Evolutionary conservation across 306 rosid genomes (phyloP).

Genomic region (Lathyrus tuberosus): DNA sequence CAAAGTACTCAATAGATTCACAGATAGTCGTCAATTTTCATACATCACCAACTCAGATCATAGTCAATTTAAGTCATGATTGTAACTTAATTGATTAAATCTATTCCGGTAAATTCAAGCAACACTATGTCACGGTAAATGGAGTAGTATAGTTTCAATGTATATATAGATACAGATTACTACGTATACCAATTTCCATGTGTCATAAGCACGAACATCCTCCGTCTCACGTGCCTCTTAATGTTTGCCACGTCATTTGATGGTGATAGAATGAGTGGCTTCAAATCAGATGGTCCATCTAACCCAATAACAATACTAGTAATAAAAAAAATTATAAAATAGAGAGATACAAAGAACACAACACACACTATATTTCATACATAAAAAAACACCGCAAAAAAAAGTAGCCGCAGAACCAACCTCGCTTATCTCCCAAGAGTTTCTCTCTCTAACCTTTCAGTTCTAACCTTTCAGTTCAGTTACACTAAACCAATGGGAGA

Average conservation of each 20-base stretch:
- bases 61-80: background rate
- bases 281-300: conserved; percentile 49
- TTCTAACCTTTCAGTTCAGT: conserved; percentile 1
- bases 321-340: background rate
- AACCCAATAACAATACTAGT: background rate
- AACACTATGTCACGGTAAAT: background rate
- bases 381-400: background rate
- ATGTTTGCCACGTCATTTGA: conserved; percentile 59
- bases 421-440: background rate
- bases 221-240: conserved; percentile 63
- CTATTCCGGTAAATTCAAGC: conserved; percentile 27
- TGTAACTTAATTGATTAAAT: background rate
- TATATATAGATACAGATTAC: too few species aligned
- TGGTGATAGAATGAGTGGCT: conserved; percentile 40
- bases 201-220: conserved; percentile 40
- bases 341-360: background rate
- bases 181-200: conserved; percentile 31
- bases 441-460: background rate
- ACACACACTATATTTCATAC: background rate
- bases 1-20: background rate
- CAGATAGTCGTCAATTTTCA: background rate
- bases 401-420: background rate
- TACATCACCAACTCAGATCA: background rate
- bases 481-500: conserved; percentile 56
- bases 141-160: too few species aligned